Conservation (phyloP, 495 filamentous ascomycete species). For the Hyaloscypha finlandica region DNA sequence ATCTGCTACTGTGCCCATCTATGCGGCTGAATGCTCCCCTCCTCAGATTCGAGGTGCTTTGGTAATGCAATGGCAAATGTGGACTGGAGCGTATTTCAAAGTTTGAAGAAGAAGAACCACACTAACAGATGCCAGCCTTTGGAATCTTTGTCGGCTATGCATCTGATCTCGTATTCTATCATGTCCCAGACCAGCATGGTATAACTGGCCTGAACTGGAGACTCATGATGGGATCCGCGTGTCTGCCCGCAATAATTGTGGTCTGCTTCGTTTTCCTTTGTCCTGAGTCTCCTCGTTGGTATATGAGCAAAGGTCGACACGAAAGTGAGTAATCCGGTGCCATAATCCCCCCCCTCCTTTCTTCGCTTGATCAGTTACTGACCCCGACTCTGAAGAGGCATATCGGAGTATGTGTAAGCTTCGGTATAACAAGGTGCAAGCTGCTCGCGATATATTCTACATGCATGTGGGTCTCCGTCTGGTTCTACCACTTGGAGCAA, state of each 20-base stretch:
- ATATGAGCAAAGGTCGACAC: constrained; percentile 69
- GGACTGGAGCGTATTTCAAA: no score
- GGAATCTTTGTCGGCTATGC: constrained; percentile 80
- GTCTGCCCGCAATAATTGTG: constrained; percentile 73
- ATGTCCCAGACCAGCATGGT: constrained; percentile 54
- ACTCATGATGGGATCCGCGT: constrained; percentile 79
- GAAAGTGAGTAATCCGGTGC: no score
- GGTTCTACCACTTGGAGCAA: no score
- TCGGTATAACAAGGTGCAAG: constrained; percentile 71
- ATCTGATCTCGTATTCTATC: constrained; percentile 71
- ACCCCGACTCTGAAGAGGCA: constrained; percentile 46
- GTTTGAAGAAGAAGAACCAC: no score
- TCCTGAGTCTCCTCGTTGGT: constrained; percentile 60
- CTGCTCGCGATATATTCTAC: constrained; percentile 81
- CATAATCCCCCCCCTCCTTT: no score
- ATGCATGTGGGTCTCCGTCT: constrained; percentile 48
- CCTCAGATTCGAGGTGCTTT: constrained; percentile 75
- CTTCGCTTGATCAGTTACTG: no score
- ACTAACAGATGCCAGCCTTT: constrained; percentile 50
- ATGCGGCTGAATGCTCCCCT: constrained; percentile 76
- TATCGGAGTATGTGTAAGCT: constrained; percentile 67
- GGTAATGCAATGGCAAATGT: constrained; percentile 83
- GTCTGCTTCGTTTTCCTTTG: constrained; percentile 69
- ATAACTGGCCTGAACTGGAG: constrained; percentile 76
- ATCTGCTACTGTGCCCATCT: constrained; percentile 75